Evolutionary conservation across 768 basidiomycete genomes (phyloP), one percentile per base, ranked within the genome.

Genomic region (Paxillus rubicundulus): DNA sequence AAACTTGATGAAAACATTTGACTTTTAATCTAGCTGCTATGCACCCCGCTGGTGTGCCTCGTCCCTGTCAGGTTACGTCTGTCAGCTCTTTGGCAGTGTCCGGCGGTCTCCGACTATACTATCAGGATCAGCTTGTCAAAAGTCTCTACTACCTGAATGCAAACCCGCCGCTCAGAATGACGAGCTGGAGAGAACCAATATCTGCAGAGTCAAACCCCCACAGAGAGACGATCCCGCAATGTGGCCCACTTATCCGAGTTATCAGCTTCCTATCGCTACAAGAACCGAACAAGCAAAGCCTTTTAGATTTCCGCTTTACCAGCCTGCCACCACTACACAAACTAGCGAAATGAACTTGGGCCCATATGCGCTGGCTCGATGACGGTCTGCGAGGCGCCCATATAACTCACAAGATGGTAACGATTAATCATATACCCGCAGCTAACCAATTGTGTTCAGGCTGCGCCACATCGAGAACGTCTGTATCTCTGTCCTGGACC

Each of bases 231-330:
- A 9, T 27, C 42, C 24, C 24, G 6, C 24, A 24, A 30, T n/a
- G 41, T 34, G 38, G 41, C 7, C 48, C 44, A 43, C 20, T 41
- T 32, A 28, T 53, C 32, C 24, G 24, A 24, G 49, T 39, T 59
- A 66, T 59, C 66, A 51, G 46, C 56, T 54, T 55, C 59, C 55
- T 64, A 67, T 58, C 68, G 43, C 58, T 57, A 55, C 56, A 53
- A 27, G 44, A 34, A 49, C 30, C 32, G 18, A 17, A 16, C 48
- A 54, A 68, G 66, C 61, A 14, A 52, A 49, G 8, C 8, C 30
- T 30, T 30, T 37, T 34, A 9, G 5, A 57, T 61, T 36, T 45
- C 68, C 66, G 66, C 56, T 54, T 40, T 70, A 69, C 52, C 51
- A 18, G 53, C 60, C 37, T 54, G 36, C 43, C 24, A 30, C 50